Percentiles rank a stretch among this genome's conserved stretches.
phyloP scores from a whole-genome alignment of 2,329 filamentous ascomycete genomes.

The Diaporthe destruens region DNA sequence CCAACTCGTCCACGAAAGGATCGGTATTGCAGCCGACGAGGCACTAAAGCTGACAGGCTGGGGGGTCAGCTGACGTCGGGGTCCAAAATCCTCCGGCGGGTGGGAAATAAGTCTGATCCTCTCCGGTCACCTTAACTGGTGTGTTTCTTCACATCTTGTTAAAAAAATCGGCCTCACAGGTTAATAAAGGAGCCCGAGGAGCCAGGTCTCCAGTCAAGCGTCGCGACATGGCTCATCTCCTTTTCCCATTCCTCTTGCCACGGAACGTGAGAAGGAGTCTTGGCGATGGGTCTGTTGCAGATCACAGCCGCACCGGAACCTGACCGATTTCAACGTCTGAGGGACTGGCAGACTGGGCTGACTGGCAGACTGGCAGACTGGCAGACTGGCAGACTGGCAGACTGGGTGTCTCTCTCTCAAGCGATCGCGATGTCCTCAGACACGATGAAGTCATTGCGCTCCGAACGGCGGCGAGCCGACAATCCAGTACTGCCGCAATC shows the following conservation, averaged over 20 bases:
- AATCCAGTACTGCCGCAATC: background rate
- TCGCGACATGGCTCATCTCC: slow-evolving; percentile 23
- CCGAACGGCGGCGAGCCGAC: background rate
- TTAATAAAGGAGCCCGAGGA: background rate
- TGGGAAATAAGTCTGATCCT: background rate
- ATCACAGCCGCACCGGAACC: slow-evolving; percentile 29
- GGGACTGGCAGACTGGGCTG: background rate
- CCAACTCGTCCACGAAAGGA: background rate
- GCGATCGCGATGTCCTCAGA: slow-evolving; percentile 27
- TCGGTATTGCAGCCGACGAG: background rate
- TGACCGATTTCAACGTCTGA: slow-evolving; percentile 12
- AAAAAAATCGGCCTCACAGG: background rate
- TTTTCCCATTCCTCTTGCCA: slow-evolving; percentile 5
- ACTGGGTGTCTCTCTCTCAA: background rate
- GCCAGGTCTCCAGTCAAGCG: background rate
- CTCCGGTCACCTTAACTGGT: background rate
- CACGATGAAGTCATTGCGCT: slow-evolving; percentile 34
- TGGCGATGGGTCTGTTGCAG: slow-evolving; percentile 32
- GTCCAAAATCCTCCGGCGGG: slow-evolving; percentile 1
- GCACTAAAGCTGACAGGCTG: background rate
- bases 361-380: background rate
- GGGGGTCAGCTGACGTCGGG: slow-evolving; percentile 1
- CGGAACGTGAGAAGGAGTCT: slow-evolving; percentile 29
- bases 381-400: no score
- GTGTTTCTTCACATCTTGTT: background rate